These are phyloP conservation scores for Boletus barrowsii DNA, from an alignment of 768 basidiomycete genomes.

Conservation along the genomic window DNA sequence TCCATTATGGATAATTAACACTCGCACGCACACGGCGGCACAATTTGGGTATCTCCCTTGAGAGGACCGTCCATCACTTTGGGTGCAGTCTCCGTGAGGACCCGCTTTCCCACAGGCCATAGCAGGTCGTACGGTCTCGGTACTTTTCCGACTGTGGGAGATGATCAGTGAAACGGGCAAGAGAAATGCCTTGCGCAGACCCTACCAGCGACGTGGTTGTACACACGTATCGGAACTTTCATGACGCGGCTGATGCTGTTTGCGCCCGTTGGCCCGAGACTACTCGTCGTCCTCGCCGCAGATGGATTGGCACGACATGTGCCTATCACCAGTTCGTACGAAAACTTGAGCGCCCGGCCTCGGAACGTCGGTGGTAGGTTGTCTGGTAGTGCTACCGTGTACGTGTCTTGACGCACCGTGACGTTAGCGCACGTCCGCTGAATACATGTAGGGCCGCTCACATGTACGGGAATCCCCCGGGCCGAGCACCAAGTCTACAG, in stretches of 20 bases:
- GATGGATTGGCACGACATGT: conserved; percentile 62
- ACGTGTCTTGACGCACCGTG: conserved; percentile 58
- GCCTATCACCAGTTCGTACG: conserved; percentile 88
- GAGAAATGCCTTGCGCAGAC: neutral
- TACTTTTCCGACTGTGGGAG: conserved; percentile 46
- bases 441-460: conserved; percentile 29
- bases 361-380: conserved; percentile 88
- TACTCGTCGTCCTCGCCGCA: conserved; percentile 27
- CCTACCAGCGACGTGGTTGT: conserved; percentile 82
- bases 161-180: conserved; percentile 1
- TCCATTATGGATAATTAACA: neutral
- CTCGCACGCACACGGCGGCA: conserved; percentile 16
- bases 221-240: conserved; percentile 89
- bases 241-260: conserved; percentile 71
- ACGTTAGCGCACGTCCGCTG: neutral
- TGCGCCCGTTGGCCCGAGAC: conserved; percentile 34
- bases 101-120: conserved; percentile 61
- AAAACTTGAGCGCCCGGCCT: conserved; percentile 80
- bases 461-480: conserved; percentile 87
- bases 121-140: conserved; percentile 77
- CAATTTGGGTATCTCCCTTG: conserved; percentile 5
- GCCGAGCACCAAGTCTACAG: conserved; percentile 75
- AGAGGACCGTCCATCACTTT: conserved; percentile 25
- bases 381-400: conserved; percentile 70
- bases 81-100: conserved; percentile 29